These are phyloP conservation scores for Microascus cirrosus DNA, from an alignment of 2,329 filamentous ascomycete species.

Conservation along the genomic window DNA sequence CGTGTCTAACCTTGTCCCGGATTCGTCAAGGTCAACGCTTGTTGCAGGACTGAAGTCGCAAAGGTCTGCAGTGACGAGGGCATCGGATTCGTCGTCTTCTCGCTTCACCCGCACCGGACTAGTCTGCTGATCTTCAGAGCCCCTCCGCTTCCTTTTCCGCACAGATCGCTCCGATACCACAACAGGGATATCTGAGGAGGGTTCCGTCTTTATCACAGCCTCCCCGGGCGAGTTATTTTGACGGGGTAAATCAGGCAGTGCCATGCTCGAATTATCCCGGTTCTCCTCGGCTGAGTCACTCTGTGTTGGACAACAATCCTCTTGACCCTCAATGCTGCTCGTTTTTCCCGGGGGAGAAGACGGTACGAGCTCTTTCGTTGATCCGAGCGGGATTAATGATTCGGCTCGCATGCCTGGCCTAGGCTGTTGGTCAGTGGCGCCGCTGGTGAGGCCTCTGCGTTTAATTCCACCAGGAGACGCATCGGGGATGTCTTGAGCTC, in stretches of 20 bases:
- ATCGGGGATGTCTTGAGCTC: neutral
- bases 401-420: neutral
- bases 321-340: neutral
- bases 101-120: constrained; percentile 26
- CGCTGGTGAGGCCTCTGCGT: neutral
- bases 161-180: constrained; percentile 38
- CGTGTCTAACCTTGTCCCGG: neutral
- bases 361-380: neutral
- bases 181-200: constrained; percentile 39
- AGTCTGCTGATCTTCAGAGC: constrained; percentile 11
- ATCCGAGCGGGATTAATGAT: neutral
- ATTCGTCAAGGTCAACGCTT: constrained; percentile 44
- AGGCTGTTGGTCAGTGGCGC: neutral
- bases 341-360: neutral
- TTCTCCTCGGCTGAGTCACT: constrained; percentile 8
- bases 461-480: neutral
- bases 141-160: constrained; percentile 31
- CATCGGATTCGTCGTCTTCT: constrained; percentile 18
- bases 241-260: neutral
- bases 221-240: neutral
- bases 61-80: constrained; percentile 8
- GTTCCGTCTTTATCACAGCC: constrained; percentile 34
- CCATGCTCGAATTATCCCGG: neutral
- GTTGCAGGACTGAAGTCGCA: constrained; percentile 29
- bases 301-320: constrained; percentile 13